phyloP scores from a whole-genome alignment of 352 stramenopile genomes.

The Phytopythium chamaehyphon region DNA sequence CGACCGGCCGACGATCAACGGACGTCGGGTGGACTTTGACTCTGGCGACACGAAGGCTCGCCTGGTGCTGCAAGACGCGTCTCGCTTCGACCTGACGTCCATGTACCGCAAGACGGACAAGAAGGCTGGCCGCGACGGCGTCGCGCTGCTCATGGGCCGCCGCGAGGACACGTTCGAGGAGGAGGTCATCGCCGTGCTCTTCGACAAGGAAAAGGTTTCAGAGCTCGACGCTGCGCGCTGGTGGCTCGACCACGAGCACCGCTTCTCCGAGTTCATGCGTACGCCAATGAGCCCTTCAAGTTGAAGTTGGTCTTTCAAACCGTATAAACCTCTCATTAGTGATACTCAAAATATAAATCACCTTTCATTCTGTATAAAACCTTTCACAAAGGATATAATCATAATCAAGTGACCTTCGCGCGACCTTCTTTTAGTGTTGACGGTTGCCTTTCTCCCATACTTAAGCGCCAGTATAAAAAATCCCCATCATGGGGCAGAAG shows the following conservation, averaged over 20 bases:
- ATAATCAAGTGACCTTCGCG: neutral
- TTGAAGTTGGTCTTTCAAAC: neutral
- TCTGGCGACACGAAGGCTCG: slow-evolving; percentile 74
- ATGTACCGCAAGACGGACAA: slow-evolving; percentile 88
- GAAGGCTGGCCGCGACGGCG: slow-evolving; percentile 62
- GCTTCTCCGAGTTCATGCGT: slow-evolving; percentile 39
- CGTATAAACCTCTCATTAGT: neutral
- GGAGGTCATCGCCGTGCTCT: slow-evolving; percentile 77
- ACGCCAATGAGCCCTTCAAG: neutral
- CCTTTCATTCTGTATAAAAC: neutral
- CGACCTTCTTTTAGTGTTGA: neutral
- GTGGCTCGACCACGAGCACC: slow-evolving; percentile 70
- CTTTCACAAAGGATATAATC: too few relatives aligned
- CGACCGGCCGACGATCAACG: slow-evolving; percentile 36
- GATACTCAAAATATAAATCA: neutral
- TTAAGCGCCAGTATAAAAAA: too few relatives aligned
- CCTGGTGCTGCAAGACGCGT: slow-evolving; percentile 64
- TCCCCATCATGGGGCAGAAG: neutral
- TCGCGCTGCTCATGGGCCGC: slow-evolving; percentile 69
- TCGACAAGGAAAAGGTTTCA: slow-evolving; percentile 83
- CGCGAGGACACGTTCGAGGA: slow-evolving; percentile 77
- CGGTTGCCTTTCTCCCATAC: neutral
- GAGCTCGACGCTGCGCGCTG: slow-evolving; percentile 64
- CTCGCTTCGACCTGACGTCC: slow-evolving; percentile 70
- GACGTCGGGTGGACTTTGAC: slow-evolving; percentile 57